These are phyloP conservation scores for Cairneyella variabilis DNA, from an alignment of 495 filamentous ascomycete genomes.

Conservation along the genomic window DNA sequence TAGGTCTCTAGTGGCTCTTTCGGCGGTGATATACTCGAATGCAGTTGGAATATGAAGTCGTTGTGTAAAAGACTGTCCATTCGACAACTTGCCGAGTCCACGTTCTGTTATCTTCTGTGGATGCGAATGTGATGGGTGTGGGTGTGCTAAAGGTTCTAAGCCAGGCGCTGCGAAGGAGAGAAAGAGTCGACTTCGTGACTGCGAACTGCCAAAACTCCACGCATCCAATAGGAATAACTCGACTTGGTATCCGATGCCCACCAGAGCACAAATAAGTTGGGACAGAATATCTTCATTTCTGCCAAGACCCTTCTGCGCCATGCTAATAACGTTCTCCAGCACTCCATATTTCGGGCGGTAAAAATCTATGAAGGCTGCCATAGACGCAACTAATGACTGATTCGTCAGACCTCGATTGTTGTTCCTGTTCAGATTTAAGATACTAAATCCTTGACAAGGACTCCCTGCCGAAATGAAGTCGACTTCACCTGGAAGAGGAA, in stretches of 20 bases:
- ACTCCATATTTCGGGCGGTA: constrained; percentile 69
- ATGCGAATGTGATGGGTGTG: constrained; percentile 59
- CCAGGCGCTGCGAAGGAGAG: constrained; percentile 62
- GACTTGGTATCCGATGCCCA: constrained; percentile 70
- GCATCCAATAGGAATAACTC: constrained; percentile 60
- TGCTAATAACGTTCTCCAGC: constrained; percentile 66
- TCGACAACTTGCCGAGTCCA: constrained; percentile 55
- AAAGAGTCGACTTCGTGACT: constrained; percentile 61
- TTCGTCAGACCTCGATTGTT: constrained; percentile 48
- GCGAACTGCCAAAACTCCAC: constrained; percentile 62
- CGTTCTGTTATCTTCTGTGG: constrained; percentile 27
- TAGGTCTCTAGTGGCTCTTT: constrained; percentile 51
- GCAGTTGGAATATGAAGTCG: constrained; percentile 48
- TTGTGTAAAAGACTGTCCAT: constrained; percentile 53
- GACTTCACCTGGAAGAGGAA: constrained; percentile 57
- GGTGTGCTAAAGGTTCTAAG: constrained; percentile 45
- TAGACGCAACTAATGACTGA: constrained; percentile 66
- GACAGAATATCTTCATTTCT: constrained; percentile 57
- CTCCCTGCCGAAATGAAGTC: constrained; percentile 67
- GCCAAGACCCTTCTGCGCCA: constrained; percentile 42
- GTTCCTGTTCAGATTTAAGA: constrained; percentile 48
- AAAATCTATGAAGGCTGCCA: constrained; percentile 68
- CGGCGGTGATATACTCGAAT: constrained; percentile 48
- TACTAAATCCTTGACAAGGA: constrained; percentile 71
- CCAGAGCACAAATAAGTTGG: constrained; percentile 62